phyloP scores from a whole-genome alignment of 2,329 filamentous ascomycete genomes.

The Colletotrichum tabaci region DNA sequence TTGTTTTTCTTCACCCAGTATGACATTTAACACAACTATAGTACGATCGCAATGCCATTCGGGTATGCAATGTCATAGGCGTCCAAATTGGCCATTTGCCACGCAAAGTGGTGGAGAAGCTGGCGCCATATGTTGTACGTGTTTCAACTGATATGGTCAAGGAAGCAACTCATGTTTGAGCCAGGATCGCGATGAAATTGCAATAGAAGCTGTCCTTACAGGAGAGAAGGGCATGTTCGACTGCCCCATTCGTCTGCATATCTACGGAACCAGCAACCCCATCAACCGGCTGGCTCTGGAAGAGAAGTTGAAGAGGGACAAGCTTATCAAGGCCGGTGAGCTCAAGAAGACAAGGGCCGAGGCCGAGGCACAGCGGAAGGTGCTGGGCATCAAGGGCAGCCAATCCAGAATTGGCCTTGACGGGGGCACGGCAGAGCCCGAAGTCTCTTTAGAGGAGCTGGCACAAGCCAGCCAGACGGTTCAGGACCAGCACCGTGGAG shows the following conservation, averaged over 20 bases:
- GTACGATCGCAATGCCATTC: conserved; percentile 83
- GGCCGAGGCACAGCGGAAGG: conserved; percentile 67
- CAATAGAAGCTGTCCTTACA: conserved; percentile 78
- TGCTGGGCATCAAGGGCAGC: conserved; percentile 56
- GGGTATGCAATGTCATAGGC: conserved; percentile 82
- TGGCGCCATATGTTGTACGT: conserved; percentile 79
- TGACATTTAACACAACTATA: conserved; percentile 43
- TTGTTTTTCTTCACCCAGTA: not conserved
- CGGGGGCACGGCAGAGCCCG: conserved; percentile 49
- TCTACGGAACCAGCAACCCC: conserved; percentile 78
- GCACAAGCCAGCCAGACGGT: conserved; percentile 77
- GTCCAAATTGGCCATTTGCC: conserved; percentile 86
- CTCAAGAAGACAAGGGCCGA: conserved; percentile 68
- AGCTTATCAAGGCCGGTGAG: conserved; percentile 72
- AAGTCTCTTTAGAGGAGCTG: conserved; percentile 73
- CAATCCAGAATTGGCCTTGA: conserved; percentile 57
- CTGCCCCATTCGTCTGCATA: conserved; percentile 77
- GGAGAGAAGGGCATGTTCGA: conserved; percentile 78
- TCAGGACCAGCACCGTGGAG: conserved; percentile 74
- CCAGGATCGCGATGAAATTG: conserved; percentile 70
- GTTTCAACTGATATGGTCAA: not conserved
- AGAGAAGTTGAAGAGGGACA: conserved; percentile 73
- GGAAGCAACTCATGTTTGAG: conserved; percentile 39
- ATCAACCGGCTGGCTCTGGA: conserved; percentile 69
- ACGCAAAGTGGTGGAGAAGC: conserved; percentile 74